Evolutionary conservation across 495 filamentous ascomycete species (phyloP).

Genomic region (Mycothermus thermophilus): DNA sequence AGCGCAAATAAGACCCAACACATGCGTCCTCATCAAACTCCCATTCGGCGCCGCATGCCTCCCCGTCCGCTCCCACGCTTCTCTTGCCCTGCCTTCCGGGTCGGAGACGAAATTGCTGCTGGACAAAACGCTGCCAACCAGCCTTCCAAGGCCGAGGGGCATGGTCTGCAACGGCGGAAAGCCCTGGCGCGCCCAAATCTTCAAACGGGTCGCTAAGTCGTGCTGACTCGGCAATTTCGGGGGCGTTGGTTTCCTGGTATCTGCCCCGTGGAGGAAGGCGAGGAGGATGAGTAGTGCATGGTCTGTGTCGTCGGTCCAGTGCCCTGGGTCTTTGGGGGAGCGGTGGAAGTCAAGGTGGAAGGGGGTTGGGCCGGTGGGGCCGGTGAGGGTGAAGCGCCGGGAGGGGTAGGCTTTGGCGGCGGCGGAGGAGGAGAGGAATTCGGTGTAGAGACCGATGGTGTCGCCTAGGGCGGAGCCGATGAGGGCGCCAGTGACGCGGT

Average conservation of each 20-base stretch:
- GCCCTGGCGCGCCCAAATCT: constrained; percentile 27
- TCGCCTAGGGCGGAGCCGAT: constrained; percentile 36
- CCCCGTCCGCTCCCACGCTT: constrained; percentile 22
- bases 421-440: constrained; percentile 23
- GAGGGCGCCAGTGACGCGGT: constrained; percentile 27
- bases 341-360: constrained; percentile 27
- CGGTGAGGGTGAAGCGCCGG: constrained; percentile 23
- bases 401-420: constrained; percentile 19
- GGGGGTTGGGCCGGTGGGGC: constrained; percentile 8
- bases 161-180: constrained; percentile 26
- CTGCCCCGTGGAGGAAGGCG: constrained; percentile 26
- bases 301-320: constrained; percentile 42
- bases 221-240: constrained; percentile 4
- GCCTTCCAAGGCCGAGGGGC: constrained; percentile 28
- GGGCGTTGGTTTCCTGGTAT: not conserved
- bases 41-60: constrained; percentile 31
- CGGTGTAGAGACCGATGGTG: constrained; percentile 37
- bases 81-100: constrained; percentile 18
- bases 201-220: constrained; percentile 28
- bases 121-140: constrained; percentile 23
- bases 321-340: constrained; percentile 19
- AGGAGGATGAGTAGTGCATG: constrained; percentile 32
- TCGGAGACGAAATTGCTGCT: constrained; percentile 16
- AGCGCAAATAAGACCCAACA: constrained; percentile 28
- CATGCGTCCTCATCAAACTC: constrained; percentile 35